phyloP scores from a whole-genome alignment of 768 basidiomycete species.

The Lepiota venenata region DNA sequence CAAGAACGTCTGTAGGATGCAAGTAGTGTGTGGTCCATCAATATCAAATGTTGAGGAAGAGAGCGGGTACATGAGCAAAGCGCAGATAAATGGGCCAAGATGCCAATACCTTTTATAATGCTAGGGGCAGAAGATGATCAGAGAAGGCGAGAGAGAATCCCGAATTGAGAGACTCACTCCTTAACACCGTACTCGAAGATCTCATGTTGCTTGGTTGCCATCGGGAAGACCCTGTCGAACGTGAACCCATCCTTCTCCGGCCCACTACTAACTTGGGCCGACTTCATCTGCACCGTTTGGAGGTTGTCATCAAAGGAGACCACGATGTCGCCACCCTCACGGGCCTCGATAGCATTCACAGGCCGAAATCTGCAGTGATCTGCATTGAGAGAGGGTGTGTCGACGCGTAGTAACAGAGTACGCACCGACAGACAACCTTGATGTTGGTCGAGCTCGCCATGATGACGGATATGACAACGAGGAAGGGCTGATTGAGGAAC shows the following conservation, averaged over 20 bases:
- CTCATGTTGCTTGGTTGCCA: constrained; percentile 85
- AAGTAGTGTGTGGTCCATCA: neutral
- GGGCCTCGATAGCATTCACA: constrained; percentile 84
- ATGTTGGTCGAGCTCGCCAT: constrained; percentile 85
- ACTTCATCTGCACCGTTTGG: constrained; percentile 79
- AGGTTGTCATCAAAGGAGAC: constrained; percentile 86
- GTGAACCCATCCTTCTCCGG: constrained; percentile 98
- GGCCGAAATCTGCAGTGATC: constrained; percentile 77
- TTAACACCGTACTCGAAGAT: constrained; percentile 99
- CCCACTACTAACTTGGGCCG: constrained; percentile 63
- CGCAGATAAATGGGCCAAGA: neutral
- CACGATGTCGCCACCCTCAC: constrained; percentile 87
- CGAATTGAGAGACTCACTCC: constrained; percentile 56
- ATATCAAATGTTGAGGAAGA: neutral
- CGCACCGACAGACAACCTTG: constrained; percentile 99
- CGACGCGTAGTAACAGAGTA: constrained; percentile 8
- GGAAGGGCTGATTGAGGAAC: constrained; percentile 7
- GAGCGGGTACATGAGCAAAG: neutral
- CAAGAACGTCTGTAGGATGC: constrained; percentile 76
- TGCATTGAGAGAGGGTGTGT: neutral
- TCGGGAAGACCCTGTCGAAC: constrained; percentile 95
- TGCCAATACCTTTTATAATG: constrained; percentile 79
- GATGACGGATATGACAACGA: constrained; percentile 13
- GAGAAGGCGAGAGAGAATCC: constrained; percentile 3
- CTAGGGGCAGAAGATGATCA: constrained; percentile 34